Evolutionary conservation across 73 alveolate genomes (phyloP).

Genomic region (Tetrahymena elliotti): DNA sequence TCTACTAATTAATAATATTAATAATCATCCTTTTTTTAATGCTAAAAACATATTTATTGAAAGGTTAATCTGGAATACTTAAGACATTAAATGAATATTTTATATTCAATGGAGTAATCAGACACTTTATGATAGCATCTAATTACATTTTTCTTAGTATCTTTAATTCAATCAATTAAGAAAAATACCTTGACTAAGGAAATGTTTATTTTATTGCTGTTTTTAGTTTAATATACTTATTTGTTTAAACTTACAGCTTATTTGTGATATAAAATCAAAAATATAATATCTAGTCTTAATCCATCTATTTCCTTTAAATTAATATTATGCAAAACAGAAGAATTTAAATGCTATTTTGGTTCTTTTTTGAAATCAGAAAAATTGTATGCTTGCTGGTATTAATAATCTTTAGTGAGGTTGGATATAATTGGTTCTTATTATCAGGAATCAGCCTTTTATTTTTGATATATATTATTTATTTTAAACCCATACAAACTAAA

Average conservation of each 20-base stretch:
- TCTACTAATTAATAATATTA: too few relatives aligned
- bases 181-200: not conserved
- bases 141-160: not conserved
- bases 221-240: not conserved
- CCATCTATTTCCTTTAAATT: too few relatives aligned
- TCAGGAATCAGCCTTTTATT: not conserved
- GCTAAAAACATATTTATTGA: not conserved
- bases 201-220: too few relatives aligned
- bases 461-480: too few relatives aligned
- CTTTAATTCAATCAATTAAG: not conserved
- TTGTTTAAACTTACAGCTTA: not conserved
- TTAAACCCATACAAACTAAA: not conserved
- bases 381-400: not conserved
- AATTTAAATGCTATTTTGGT: not conserved
- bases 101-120: not conserved
- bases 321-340: not conserved
- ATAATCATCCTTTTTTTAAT: too few relatives aligned
- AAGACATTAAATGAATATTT: too few relatives aligned
- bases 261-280: too few relatives aligned
- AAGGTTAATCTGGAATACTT: not conserved
- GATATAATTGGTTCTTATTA: not conserved
- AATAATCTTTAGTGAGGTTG: too few relatives aligned
- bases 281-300: too few relatives aligned
- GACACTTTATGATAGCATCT: not conserved
- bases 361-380: not conserved